phyloP scores from a whole-genome alignment of 768 basidiomycete genomes.

The Tremella yokohamensis region DNA sequence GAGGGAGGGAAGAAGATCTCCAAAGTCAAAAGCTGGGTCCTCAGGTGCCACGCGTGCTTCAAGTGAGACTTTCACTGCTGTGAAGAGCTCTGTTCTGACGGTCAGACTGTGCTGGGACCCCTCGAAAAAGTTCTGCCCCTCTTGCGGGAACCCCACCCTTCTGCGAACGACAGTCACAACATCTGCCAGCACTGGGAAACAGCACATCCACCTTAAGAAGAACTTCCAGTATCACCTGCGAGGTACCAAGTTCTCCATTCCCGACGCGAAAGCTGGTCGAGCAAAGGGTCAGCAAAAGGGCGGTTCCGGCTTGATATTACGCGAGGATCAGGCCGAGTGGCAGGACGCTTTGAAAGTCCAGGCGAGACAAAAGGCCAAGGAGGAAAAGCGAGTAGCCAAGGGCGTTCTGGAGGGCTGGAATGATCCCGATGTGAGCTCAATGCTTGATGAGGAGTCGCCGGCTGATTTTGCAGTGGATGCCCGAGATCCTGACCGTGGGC shows the following conservation, averaged over 20 bases:
- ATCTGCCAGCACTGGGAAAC: slow-evolving; percentile 52
- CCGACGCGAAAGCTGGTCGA: slow-evolving; percentile 79
- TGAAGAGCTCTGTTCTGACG: neutral
- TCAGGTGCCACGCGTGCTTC: slow-evolving; percentile 97
- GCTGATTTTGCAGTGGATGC: slow-evolving; percentile 41
- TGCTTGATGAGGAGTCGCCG: neutral
- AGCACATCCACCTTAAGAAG: slow-evolving; percentile 87
- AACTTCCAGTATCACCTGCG: slow-evolving; percentile 93
- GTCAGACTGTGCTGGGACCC: slow-evolving; percentile 89
- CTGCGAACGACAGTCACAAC: slow-evolving; percentile 87
- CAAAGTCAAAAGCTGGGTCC: slow-evolving; percentile 89
- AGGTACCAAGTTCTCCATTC: slow-evolving; percentile 89
- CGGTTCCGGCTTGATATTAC: slow-evolving; percentile 76
- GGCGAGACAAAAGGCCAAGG: slow-evolving; percentile 69
- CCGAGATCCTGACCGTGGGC: slow-evolving; percentile 48
- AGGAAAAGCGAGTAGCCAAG: slow-evolving; percentile 65
- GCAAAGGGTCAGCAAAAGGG: slow-evolving; percentile 69
- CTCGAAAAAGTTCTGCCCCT: slow-evolving; percentile 93
- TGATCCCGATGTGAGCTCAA: slow-evolving; percentile 70
- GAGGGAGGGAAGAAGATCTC: slow-evolving; percentile 86
- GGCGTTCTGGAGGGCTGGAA: slow-evolving; percentile 68
- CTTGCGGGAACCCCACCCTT: slow-evolving; percentile 88
- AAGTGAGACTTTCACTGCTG: slow-evolving; percentile 67
- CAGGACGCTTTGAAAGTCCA: slow-evolving; percentile 73
- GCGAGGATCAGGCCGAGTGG: slow-evolving; percentile 90